phyloP scores from a whole-genome alignment of 2,329 filamentous ascomycete species.

The Gaeumannomyces sp. region DNA sequence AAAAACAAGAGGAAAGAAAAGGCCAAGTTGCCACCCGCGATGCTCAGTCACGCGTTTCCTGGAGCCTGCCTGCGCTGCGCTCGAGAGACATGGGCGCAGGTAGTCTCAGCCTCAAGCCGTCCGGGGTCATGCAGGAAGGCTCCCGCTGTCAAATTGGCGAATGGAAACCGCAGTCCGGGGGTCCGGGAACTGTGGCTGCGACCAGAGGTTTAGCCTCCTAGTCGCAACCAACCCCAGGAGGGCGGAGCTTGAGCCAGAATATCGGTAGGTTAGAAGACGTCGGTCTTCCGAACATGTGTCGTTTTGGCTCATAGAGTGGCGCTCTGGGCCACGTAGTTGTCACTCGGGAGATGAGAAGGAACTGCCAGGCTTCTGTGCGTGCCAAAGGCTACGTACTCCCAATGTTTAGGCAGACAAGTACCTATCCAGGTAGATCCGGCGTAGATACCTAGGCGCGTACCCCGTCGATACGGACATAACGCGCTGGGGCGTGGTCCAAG shows the following conservation, averaged over 20 bases:
- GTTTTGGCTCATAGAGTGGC: not conserved
- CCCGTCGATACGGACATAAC: not conserved
- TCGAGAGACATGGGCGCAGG: not conserved
- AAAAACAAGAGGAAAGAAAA: too few species aligned
- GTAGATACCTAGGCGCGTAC: not conserved
- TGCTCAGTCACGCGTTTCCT: not conserved
- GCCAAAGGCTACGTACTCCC: not conserved
- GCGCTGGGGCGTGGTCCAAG: not conserved
- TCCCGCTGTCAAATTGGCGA: not conserved
- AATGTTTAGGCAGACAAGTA: not conserved
- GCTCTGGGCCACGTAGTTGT: not conserved
- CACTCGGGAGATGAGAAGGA: too few species aligned
- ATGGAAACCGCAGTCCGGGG: not conserved
- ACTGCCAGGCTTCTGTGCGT: not conserved
- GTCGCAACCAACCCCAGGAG: too few species aligned
- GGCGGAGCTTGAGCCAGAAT: too few species aligned
- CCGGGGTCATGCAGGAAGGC: not conserved
- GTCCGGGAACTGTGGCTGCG: not conserved
- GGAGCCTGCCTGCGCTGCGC: not conserved
- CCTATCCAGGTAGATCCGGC: not conserved
- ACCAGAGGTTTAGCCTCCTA: not conserved
- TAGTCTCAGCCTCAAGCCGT: not conserved
- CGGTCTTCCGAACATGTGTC: not conserved
- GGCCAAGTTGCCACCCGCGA: not conserved
- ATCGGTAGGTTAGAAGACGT: too few species aligned